Percentiles rank a stretch among this genome's conserved stretches.
Conservation (phyloP, 768 basidiomycete genomes). For the Boletellus ananas region DNA sequence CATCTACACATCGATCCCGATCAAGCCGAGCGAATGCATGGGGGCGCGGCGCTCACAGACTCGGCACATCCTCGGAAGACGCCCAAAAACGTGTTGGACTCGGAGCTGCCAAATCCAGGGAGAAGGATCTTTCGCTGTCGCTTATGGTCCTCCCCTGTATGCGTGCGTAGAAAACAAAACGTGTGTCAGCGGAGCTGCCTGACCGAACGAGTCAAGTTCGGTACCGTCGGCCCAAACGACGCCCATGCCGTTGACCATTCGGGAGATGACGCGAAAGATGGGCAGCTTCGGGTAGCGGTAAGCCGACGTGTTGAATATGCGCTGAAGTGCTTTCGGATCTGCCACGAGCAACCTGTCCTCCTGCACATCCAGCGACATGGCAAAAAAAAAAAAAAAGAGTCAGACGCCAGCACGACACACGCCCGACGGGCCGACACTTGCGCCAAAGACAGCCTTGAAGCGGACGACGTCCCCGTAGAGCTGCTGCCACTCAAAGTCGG, state of each 20-base stretch:
- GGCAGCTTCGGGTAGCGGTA: constrained; percentile 40
- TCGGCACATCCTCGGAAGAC: constrained; percentile 41
- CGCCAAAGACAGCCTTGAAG: constrained; percentile 27
- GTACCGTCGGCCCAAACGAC: constrained; percentile 41
- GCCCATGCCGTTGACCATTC: constrained; percentile 30
- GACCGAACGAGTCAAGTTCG: neutral
- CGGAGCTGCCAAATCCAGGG: constrained; percentile 50
- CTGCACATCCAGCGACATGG: constrained; percentile 19
- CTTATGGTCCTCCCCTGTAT: constrained; percentile 39
- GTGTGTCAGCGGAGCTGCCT: constrained; percentile 1
- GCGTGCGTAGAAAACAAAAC: neutral
- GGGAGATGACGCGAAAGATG: constrained; percentile 20
- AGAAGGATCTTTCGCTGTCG: constrained; percentile 52
- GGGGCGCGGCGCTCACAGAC: neutral
- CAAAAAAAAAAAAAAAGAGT: neutral
- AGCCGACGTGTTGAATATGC: constrained; percentile 30
- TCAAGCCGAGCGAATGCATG: neutral
- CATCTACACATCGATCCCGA: constrained; percentile 12
- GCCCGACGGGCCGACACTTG: constrained; percentile 1
- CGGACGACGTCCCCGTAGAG: constrained; percentile 30
- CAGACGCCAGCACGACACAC: no score
- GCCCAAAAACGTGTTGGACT: constrained; percentile 47
- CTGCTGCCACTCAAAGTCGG: constrained; percentile 30
- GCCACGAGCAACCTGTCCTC: constrained; percentile 43
- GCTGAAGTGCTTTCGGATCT: constrained; percentile 43